A percentile compares a stretch with the other conserved stretches of the same genome.
These are phyloP conservation scores for Pyronema domesticum DNA, from an alignment of 495 filamentous ascomycete species.

Conservation along the genomic window DNA sequence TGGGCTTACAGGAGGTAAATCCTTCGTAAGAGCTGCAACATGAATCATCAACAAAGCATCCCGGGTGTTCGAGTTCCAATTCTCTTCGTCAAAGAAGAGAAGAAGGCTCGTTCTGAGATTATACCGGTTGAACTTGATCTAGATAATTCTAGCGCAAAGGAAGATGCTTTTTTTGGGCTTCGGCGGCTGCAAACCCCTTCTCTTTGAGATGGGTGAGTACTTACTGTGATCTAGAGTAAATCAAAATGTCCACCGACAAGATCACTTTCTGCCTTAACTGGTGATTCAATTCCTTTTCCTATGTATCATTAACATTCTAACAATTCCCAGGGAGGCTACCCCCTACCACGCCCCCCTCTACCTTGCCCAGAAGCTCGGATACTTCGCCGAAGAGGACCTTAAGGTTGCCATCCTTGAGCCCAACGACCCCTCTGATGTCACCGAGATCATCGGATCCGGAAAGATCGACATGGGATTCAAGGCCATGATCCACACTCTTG, in stretches of 20 bases:
- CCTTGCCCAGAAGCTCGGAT: constrained; percentile 51
- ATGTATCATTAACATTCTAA: background rate
- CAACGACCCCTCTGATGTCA: constrained; percentile 53
- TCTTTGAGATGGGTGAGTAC: background rate
- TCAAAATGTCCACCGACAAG: constrained; percentile 54
- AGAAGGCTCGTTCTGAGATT: constrained; percentile 40
- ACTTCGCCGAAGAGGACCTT: constrained; percentile 49
- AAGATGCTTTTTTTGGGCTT: constrained; percentile 1
- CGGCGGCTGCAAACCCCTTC: background rate
- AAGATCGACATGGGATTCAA: constrained; percentile 60
- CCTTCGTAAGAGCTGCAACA: background rate
- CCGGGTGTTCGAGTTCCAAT: constrained; percentile 20
- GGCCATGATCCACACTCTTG: constrained; percentile 58
- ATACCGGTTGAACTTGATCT: constrained; percentile 65
- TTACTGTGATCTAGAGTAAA: background rate
- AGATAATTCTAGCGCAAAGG: constrained; percentile 69
- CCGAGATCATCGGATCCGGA: constrained; percentile 52
- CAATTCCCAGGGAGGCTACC: constrained; percentile 43
- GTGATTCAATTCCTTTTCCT: constrained; percentile 21
- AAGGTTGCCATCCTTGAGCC: constrained; percentile 54
- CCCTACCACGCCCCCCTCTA: constrained; percentile 57
- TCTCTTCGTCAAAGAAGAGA: constrained; percentile 4
- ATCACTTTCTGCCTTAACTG: constrained; percentile 60
- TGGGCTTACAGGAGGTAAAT: background rate
- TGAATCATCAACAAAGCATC: constrained; percentile 24